Evolutionary conservation across 2,329 filamentous ascomycete species (phyloP).

Genomic region (Fusarium secorum): DNA sequence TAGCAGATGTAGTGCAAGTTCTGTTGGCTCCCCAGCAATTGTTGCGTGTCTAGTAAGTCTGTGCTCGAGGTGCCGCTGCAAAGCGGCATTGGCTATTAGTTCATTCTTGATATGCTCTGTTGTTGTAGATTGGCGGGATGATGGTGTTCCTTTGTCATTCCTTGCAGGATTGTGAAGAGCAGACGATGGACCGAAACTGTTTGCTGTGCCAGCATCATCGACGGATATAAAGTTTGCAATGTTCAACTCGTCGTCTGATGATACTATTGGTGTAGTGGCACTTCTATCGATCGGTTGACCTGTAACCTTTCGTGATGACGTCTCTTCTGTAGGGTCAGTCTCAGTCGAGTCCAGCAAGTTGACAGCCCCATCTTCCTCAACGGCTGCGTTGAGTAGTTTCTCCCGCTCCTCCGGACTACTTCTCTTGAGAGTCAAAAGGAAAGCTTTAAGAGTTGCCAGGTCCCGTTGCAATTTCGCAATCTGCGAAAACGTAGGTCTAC

Average conservation of each 20-base stretch:
- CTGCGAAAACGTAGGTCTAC: conserved; percentile 6
- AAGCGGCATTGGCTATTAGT: conserved; percentile 5
- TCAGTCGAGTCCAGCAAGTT: neutral
- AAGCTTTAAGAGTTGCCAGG: neutral
- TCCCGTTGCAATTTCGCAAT: conserved; percentile 3
- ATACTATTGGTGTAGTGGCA: neutral
- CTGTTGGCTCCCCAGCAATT: neutral
- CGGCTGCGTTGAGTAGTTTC: neutral
- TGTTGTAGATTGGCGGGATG: neutral
- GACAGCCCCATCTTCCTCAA: neutral
- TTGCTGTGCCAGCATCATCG: conserved; percentile 1
- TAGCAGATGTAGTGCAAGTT: conserved; percentile 3
- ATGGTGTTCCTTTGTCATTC: neutral
- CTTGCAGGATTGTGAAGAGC: conserved; percentile 4
- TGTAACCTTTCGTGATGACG: neutral
- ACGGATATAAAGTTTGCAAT: conserved; percentile 6
- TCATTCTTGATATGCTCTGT: neutral
- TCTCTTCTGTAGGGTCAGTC: fast-evolving
- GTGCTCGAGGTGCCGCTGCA: neutral
- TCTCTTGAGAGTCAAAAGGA: neutral
- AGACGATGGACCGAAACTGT: conserved; percentile 11
- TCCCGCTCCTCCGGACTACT: neutral
- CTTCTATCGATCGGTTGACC: neutral
- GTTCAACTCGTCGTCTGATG: neutral
- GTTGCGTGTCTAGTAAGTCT: neutral